Base-by-base conservation (phyloP, 2,329 filamentous ascomycete species). In the Cercospora sp. region DNA sequence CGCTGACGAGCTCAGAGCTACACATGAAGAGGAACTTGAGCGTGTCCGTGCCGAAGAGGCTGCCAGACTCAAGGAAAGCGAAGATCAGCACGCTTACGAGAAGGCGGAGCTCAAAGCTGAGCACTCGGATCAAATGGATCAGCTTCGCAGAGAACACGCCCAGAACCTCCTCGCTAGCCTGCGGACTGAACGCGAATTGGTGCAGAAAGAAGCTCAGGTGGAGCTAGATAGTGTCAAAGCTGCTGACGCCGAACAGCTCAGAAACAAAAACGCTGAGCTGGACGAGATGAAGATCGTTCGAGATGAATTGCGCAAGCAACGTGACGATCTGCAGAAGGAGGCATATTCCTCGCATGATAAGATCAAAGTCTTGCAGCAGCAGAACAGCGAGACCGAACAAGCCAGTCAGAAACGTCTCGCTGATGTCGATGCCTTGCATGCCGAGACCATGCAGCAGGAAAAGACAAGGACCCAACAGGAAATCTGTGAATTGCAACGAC, bases 271-370 rank as follows among this genome's bases (percentile, higher is more conserved):
- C 51, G 53, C 13, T 40, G 68, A 68, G 40, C 61, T 62, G 8
- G 67, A 73, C 55, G 48, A 55, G 26, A 60, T 53, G 18, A 63
- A 68, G 59, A 18, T 7, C 12, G 33, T 53, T 3, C 20, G 59
- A 26, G 62, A 65, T 1, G 53, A 65, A 31, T 6, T 51, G 16
- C 36, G 42, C 20, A 62, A 20, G 9, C 20, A 62, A 31, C 40
- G 23, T 31, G 60, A 62, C n/a, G 60, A 26, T 18, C n/a, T 51
- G 40, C 60, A 31, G 9, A 5, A 30, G 60, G 40, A 62, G 28
- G 23, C 30, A 18, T 18, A 8, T 5, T 31, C 60, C 5, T 51
- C n/a, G 5, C 26, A 28, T 9, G 5, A 51, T 12, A 6, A 26
- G 13, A 4, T 45, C 36, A 23, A 23, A 51, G 23, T 23, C 18